Evolutionary conservation across 495 filamentous ascomycete genomes (phyloP).

Genomic region (Aspergillus leporis): DNA sequence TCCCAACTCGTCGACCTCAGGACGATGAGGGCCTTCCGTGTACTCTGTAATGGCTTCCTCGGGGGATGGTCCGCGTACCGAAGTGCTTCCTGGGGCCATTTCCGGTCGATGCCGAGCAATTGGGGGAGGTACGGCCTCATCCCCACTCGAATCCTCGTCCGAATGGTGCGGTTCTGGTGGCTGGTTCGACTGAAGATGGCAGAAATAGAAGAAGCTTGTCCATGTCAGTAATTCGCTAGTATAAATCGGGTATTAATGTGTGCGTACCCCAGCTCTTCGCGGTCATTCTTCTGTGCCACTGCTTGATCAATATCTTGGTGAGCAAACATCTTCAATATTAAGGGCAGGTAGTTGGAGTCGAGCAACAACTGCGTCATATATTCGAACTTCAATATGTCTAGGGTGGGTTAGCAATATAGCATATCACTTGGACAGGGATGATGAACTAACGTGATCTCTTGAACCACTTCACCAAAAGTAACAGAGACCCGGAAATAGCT

Average conservation of each 20-base stretch:
- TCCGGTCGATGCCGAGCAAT: slow-evolving; percentile 59
- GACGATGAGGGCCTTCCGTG: slow-evolving; percentile 49
- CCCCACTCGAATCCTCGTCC: slow-evolving; percentile 48
- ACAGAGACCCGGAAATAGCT: slow-evolving; percentile 80
- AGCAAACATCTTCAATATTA: slow-evolving; percentile 89
- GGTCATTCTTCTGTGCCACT: slow-evolving; percentile 82
- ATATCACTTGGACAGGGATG: background rate
- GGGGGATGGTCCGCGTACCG: slow-evolving; percentile 27
- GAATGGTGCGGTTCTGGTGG: slow-evolving; percentile 32
- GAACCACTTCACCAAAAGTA: slow-evolving; percentile 93
- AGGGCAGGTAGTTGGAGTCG: slow-evolving; percentile 89
- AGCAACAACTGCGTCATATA: slow-evolving; percentile 91
- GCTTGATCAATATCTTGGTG: slow-evolving; percentile 87
- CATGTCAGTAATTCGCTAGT: slow-evolving; percentile 18
- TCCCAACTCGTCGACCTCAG: slow-evolving; percentile 87
- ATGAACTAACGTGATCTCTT: slow-evolving; percentile 80
- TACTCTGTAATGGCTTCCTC: slow-evolving; percentile 38
- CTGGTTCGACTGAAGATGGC: slow-evolving; percentile 58
- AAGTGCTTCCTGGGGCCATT: slow-evolving; percentile 25
- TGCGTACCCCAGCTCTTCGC: slow-evolving; percentile 75
- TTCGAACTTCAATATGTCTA: slow-evolving; percentile 93
- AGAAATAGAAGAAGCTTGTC: slow-evolving; percentile 86
- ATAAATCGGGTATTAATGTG: background rate
- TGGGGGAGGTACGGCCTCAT: slow-evolving; percentile 83
- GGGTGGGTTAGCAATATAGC: slow-evolving; percentile 20